phyloP scores from a whole-genome alignment of 108 stramenopile genomes.

The Fragilariopsis cylindrus region DNA sequence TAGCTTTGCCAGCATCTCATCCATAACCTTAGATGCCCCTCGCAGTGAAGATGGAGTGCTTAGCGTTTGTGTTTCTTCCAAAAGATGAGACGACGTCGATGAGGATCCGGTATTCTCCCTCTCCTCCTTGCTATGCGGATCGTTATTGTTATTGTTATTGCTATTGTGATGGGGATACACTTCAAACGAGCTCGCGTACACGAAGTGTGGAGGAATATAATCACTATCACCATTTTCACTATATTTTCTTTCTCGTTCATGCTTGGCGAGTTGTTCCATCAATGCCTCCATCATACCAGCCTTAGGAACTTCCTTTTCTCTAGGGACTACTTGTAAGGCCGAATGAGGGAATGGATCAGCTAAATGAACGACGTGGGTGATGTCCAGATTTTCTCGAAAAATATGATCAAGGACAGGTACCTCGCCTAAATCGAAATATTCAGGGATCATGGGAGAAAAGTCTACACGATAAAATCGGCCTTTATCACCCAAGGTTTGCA shows the following conservation, averaged over 20 bases:
- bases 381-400: conserved; percentile 68
- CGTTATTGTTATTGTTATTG: not conserved
- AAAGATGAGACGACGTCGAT: conserved; percentile 19
- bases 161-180: conserved; percentile 29
- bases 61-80: conserved; percentile 64
- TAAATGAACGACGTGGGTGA: conserved; percentile 83
- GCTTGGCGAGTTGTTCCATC: conserved; percentile 62
- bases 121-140: not conserved
- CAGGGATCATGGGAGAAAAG: conserved; percentile 82
- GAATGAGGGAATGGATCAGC: conserved; percentile 49
- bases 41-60: conserved; percentile 63
- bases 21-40: conserved; percentile 76
- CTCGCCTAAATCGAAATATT: conserved; percentile 79
- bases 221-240: not conserved
- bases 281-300: conserved; percentile 78
- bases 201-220: conserved; percentile 28
- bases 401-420: conserved; percentile 77
- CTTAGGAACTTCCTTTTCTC: conserved; percentile 65
- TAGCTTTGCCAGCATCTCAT: conserved; percentile 74
- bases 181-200: conserved; percentile 47
- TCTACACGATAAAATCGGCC: conserved; percentile 70
- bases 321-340: conserved; percentile 56
- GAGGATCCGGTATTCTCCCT: not conserved
- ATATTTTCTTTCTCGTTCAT: conserved; percentile 14
- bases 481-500: conserved; percentile 52